Base-by-base conservation (phyloP, 2,329 filamentous ascomycete species). In the Pyrenophora teres region DNA sequence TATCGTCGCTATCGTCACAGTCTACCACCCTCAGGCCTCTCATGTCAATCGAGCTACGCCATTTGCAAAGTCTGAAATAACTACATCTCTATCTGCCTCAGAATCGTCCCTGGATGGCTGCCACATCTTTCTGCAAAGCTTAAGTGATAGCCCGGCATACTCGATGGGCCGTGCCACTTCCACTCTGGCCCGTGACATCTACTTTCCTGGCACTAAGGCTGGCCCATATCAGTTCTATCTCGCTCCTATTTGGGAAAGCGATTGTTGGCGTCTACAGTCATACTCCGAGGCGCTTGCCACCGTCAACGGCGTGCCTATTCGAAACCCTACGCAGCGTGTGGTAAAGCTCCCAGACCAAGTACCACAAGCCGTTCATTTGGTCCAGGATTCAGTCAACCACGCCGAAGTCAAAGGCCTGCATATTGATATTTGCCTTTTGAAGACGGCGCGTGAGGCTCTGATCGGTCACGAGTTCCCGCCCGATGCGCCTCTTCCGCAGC, bases 381-480 rank as follows among this genome's bases (percentile, higher is more conserved):
- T 43, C 19, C 50, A 56, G 25, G 30, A 36, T n/a, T 6, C 18
- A 3, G 45, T 53, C 9, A 62, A 62, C 31, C 36, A 30, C 2
- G 9, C 54, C 21, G 30, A 8, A 2, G 19, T 62, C 21, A 23
- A 46, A 10, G 49, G 36, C 15, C 16, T 60, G n/a, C 36, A 31
- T 4, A n/a, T 63, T 12, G 40, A 61, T 7, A 50, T 63, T 16
- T 62, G 55, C 54, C 30, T 64, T 15, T 21, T 57, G 18, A 56
- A 56, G 30, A 41, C 48, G 4, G 51, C 55, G 4, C 43, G 33
- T 4, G 46, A 57, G 7, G 27, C 27, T 9, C 15, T 55, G 2
- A 46, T 51, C 27, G 18, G 16, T 3, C 36, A 16, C 2, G 16
- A 52, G 4, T 18, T 9, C 13, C 44, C 47, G 4, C 16, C 12